A percentile compares a stretch with the other conserved stretches of the same genome.
These are phyloP conservation scores for Tetradesmus obliquus DNA, from an alignment of 139 green algal species.

Conservation along the genomic window DNA sequence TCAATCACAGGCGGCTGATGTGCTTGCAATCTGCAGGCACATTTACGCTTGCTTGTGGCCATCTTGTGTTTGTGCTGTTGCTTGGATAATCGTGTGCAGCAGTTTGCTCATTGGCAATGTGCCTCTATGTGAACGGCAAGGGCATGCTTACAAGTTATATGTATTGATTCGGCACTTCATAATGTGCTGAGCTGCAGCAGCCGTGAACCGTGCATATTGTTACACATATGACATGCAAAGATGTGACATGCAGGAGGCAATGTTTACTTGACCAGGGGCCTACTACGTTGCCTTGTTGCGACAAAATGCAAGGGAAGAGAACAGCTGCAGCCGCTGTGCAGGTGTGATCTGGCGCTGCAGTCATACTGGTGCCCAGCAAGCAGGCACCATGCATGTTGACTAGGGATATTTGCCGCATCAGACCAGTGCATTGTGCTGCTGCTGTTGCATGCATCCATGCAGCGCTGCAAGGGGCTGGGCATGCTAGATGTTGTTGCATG, in stretches of 20 bases:
- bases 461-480: neutral
- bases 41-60: neutral
- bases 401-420: neutral
- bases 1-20: too few relatives aligned
- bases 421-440: neutral
- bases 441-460: neutral
- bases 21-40: too few relatives aligned
- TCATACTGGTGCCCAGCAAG: too few relatives aligned
- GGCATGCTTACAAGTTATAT: too few relatives aligned
- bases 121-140: neutral
- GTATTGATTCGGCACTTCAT: too few relatives aligned
- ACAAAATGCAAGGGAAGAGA: too few relatives aligned
- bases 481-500: neutral
- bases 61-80: neutral
- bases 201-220: too few relatives aligned
- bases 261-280: neutral
- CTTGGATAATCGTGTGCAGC: neutral
- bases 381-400: neutral
- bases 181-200: too few relatives aligned
- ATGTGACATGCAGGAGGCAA: too few relatives aligned
- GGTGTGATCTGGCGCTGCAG: neutral
- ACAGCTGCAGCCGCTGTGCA: neutral
- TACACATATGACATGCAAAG: too few relatives aligned
- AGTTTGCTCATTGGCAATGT: neutral
- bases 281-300: neutral